Percentiles rank a stretch among this genome's conserved stretches.
phyloP scores from a whole-genome alignment of 257 asterid species.

The Eucommia ulmoides region DNA sequence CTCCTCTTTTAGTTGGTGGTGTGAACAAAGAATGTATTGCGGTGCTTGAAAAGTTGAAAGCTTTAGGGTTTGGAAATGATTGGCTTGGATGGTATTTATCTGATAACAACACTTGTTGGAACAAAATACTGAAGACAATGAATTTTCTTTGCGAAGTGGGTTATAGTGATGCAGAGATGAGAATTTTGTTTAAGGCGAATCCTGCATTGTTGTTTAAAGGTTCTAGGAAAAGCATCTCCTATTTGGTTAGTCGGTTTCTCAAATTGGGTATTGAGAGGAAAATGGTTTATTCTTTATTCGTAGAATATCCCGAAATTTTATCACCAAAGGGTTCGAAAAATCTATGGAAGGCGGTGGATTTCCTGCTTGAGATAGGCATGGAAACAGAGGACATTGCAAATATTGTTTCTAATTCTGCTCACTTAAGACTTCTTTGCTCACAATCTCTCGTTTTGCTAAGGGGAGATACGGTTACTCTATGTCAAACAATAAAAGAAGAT shows the following conservation, averaged over 20 bases:
- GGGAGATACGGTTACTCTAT: slow-evolving; percentile 24
- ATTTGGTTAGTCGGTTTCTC: slow-evolving; percentile 31
- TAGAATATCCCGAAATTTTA: slow-evolving; percentile 31
- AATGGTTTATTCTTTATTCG: slow-evolving; percentile 26
- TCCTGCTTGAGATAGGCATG: slow-evolving; percentile 47
- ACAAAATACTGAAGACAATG: slow-evolving; percentile 30
- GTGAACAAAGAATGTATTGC: slow-evolving; percentile 18
- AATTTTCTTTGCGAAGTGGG: slow-evolving; percentile 28
- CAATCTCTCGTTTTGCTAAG: slow-evolving; percentile 42
- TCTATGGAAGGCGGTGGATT: too few species aligned
- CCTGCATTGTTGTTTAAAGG: slow-evolving; percentile 40
- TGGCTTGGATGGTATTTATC: slow-evolving; percentile 44
- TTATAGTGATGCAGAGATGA: slow-evolving; percentile 28
- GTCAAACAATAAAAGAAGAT: slow-evolving; percentile 40
- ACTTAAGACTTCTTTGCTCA: slow-evolving; percentile 39
- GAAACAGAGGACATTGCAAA: slow-evolving; percentile 25
- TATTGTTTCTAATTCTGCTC: slow-evolving; percentile 24
- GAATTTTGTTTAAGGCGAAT: slow-evolving; percentile 18
- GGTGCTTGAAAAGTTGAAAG: slow-evolving; percentile 31
- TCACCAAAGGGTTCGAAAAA: too few species aligned
- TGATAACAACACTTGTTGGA: slow-evolving; percentile 24
- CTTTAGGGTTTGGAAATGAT: slow-evolving; percentile 21
- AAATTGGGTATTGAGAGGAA: slow-evolving; percentile 40
- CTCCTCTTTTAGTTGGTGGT: slow-evolving; percentile 35
- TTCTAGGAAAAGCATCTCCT: slow-evolving; percentile 34